Percentiles rank a stretch among this genome's conserved stretches.
phyloP scores from a whole-genome alignment of 177 flowering plant genomes.

The Vitis hybrid region DNA sequence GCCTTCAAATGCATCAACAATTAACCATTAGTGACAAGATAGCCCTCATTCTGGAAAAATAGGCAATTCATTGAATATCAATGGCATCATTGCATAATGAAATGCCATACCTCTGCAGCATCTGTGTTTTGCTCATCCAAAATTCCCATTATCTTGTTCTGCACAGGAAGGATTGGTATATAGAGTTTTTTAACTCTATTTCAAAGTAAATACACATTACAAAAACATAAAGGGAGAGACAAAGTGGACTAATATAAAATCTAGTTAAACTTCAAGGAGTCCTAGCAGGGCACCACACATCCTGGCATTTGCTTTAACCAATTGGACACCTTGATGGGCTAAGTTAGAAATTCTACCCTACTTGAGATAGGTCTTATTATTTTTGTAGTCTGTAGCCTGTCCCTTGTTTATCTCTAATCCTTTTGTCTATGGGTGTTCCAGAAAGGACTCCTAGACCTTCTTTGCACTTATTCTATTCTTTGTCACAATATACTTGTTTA shows the following conservation, averaged over 20 bases:
- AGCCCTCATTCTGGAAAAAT: not conserved
- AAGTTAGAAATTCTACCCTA: too few relatives aligned
- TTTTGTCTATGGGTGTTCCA: too few relatives aligned
- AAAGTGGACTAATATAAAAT: not conserved
- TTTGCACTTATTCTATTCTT: too few relatives aligned
- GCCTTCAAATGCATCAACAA: not conserved
- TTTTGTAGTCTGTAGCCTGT: too few relatives aligned
- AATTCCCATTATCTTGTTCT: slow-evolving; percentile 40
- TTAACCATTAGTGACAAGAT: not conserved
- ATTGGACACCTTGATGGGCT: too few relatives aligned
- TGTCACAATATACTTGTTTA: too few relatives aligned
- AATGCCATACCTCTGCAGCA: slow-evolving; percentile 38
- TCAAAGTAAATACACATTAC: not conserved
- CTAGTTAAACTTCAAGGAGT: too few relatives aligned
- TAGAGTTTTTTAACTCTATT: not conserved
- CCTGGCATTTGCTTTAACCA: too few relatives aligned
- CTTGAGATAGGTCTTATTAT: too few relatives aligned
- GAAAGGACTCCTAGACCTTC: too few relatives aligned
- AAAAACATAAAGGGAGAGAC: not conserved
- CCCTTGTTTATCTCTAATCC: too few relatives aligned
- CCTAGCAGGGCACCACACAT: too few relatives aligned
- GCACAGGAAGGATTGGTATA: slow-evolving; percentile 16
- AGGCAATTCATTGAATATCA: not conserved
- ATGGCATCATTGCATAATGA: not conserved
- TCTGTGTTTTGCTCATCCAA: slow-evolving; percentile 26